Evolutionary conservation across 1,139 yeast species (phyloP), one percentile per base, ranked within the genome.

Genomic region (Candida pseudoviswanathii): DNA sequence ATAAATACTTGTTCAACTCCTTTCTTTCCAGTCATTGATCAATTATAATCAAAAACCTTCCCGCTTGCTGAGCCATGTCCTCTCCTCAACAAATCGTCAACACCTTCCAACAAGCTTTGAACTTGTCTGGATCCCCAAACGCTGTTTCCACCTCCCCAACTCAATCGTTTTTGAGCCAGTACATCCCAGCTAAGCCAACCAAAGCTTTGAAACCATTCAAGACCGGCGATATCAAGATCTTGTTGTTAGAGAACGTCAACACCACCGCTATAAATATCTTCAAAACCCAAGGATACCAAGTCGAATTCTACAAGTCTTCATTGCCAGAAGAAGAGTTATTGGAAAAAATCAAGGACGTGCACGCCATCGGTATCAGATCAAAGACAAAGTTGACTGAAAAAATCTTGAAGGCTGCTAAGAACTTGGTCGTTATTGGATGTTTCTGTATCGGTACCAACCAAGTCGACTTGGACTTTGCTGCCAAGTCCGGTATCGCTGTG

Each of bases 391-490:
- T 94, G 64, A 89, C 94, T 37, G 86, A 82, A 60, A 85, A 83
- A 54, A 82, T 94, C 36, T 78, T 94, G 62, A 79, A 82, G 57
- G 89, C 88, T 60, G 99, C 99, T 49, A 86, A 85, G 67, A 89
- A 94, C 74, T 80, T 94, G 70, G 90, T 89, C 32, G 92, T 84
- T 41, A 78, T 95, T 70, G 99, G 99, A 51, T 94, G 99, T 77
- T 94, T 94, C 87, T 94, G 99, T 79, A 94, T 94, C 63, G 99
- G 99, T 64, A 95, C 99, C 51, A 94, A 94, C 75, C 99, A 94
- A 76, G 99, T 94, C 51, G 95, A 94, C 68, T 80, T 94, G 59
- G 89, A 88, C 58, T 88, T 70, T 62, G 99, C 99, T 52, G 97
- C 98, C 56, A 83, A 86, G 64, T 80, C 82, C 46, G 99, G 99